Evolutionary conservation across 768 basidiomycete species (phyloP), one percentile per base, ranked within the genome.

Genomic region (Rhodotorula babjevae): DNA sequence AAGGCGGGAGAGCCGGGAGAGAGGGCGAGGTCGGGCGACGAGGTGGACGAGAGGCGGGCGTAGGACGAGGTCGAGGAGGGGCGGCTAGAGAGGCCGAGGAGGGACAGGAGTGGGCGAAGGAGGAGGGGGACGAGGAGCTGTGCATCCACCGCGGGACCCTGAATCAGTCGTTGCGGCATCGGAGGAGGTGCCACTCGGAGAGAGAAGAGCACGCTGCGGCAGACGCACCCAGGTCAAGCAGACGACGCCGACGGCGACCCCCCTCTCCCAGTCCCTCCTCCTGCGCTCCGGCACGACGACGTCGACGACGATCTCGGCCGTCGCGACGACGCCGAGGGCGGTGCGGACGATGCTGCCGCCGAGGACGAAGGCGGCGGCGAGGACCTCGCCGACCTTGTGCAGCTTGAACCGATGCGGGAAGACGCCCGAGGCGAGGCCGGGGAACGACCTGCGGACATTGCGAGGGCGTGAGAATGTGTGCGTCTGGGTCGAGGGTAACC

Each of bases 401-500:
- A 72, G 63, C 31, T 72, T 68, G 63, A 72, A 63, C 15, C 73
- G 67, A 36, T 74, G 73, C 0, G 78, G 77, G 56, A 79, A 77
- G 40, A 77, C 75, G 36, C 77, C 71, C 0, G 67, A 73, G 6
- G 78, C 74, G 50, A 78, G 69, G 25, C 68, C 70, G 15, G 73
- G 72, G 63, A 66, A 76, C 11, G 74, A 76, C 25, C 67, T 75
- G 63, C 10, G 11, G 2, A 7, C n/a, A n/a, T n/a, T 1, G 63
- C 3, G 23, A 7, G 9, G 25, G 23, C 50, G 21, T 49, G 42
- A 42, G 25, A 27, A 3, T 11, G 31, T 12, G 18, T 19, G 58
- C 10, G 1, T 14, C 40, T 29, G 19, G n/a, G 63, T 40, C 14
- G 11, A 21, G n/a, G n/a, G n/a, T 2, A 31, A 50, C 2, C 40